Evolutionary conservation across 139 green algal species (phyloP), one percentile per base, ranked within the genome.

Genomic region (Haematococcus sp.): DNA sequence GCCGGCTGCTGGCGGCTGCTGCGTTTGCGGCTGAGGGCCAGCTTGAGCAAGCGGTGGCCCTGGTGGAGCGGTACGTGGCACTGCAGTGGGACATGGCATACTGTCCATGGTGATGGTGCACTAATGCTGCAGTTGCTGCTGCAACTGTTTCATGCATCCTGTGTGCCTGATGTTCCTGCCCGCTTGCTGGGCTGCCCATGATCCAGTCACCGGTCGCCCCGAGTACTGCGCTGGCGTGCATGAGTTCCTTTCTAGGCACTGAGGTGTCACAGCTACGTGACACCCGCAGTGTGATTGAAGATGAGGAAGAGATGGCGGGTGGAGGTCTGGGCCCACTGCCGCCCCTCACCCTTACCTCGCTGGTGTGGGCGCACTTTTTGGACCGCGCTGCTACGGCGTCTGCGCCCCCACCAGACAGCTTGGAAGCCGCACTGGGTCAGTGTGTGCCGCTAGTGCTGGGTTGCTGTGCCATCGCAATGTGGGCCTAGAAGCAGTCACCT

Each of bases 21-120:
- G 58, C 58, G 3, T 65, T 65, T 65, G 58, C 58, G 3, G 11
- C 30, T 13, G 58, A 65, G 28, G 25, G 58, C 23, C 58, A 65
- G 58, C 58, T 65, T 34, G 58, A 65, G 4, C n/a, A 65, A 34
- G 58, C 58, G 34, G 58, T 65, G 25, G 58, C n/a, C n/a, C 28
- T 65, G 11, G 58, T 65, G n/a, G 30, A 65, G n/a, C 40, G 40
- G 40, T 49, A 11, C 7, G 40, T 49, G 40, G 7, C 11, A 11
- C n/a, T 19, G 40, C 7, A 11, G 7, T 49, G 40, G 11, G 40
- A 11, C 7, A 19, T 49, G 40, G 11, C 11, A 11, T 7, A 11
- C 11, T 7, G 7, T 11, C 40, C 40, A 49, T 35, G 23, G n/a
- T 65, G 58, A 65, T 9, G 17, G 23, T 65, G 58, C 3, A 11